Percentiles rank a stretch among this genome's conserved stretches.
Evolutionary conservation across 1,284 basidiomycete genomes (phyloP).

Genomic region (Naganishia albida): DNA sequence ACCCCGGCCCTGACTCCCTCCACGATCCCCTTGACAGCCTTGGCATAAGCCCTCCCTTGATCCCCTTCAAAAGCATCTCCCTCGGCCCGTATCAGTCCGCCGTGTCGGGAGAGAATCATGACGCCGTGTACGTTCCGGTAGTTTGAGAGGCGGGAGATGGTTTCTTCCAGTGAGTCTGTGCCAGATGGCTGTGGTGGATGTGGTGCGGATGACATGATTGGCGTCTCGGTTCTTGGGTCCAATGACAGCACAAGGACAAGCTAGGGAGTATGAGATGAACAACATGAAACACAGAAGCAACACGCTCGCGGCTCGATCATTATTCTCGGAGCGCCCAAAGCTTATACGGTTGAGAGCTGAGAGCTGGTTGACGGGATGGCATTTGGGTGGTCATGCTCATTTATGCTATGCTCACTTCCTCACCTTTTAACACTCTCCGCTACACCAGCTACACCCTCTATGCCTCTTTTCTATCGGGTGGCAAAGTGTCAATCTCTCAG

Average conservation of each 20-base stretch:
- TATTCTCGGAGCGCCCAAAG: no score
- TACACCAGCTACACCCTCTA: no score
- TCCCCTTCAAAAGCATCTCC: constrained; percentile 87
- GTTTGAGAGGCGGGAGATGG: constrained; percentile 70
- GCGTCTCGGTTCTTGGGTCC: not conserved
- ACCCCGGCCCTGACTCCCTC: constrained; percentile 71
- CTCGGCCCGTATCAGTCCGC: constrained; percentile 68
- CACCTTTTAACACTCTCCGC: no score
- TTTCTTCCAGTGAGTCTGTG: constrained; percentile 66
- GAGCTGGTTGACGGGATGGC: no score
- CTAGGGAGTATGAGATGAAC: not conserved
- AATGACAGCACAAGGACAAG: not conserved
- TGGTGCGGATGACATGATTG: not conserved
- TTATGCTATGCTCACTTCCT: no score
- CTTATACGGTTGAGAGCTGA: no score
- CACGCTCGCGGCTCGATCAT: no score
- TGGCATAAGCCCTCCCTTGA: constrained; percentile 75
- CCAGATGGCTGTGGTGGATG: not conserved
- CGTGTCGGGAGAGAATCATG: constrained; percentile 68
- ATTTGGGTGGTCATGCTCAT: no score
- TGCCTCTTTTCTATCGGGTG: no score
- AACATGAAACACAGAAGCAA: no score
- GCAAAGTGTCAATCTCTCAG: no score
- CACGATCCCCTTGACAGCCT: constrained; percentile 74
- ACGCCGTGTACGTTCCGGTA: constrained; percentile 86